Base-by-base conservation (phyloP, 2,329 filamentous ascomycete genomes). In the Colletotrichum gigasporum region DNA sequence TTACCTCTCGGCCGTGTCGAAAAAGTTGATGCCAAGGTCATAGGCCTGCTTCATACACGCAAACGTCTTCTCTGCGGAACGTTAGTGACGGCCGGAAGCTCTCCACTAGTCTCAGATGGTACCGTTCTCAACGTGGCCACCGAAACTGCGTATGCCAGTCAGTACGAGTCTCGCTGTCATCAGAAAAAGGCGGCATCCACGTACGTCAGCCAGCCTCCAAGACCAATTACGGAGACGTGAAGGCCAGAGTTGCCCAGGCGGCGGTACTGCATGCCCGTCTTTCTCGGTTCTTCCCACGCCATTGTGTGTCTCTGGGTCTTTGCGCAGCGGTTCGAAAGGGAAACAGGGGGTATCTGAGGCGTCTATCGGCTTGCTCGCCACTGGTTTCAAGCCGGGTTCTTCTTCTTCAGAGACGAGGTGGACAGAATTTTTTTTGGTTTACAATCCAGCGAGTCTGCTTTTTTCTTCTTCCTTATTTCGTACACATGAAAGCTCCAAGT, bases 171-270 rank as follows among this genome's bases (percentile, higher is more conserved):
- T 16, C 34, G 16, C 18, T 20, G 32, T n/a, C 10, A 32, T n/a
- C 14, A 24, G 4, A 83, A 83, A 82, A 12, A 10, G 30, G 9
- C 20, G n/a, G 55, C 3, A 8, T 47, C 10, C 11, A 65, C 62
- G 11, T 58, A 58, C 1, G 89, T 91, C 54, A 91, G 79, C 87
- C 87, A 88, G 47, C 85, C 83, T 34, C 86, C 90, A 0, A 92
- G 79, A 2, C 87, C 86, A 47, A 92, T 87, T 9, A 85, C 87
- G 10, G 89, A 91, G 39, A 91, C 87, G 71, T 91, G 87, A 4
- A 91, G 80, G 12, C 90, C 89, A 5, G 87, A 89, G 54, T 74
- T 74, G 53, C 78, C 78, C 6, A 80, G 74, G 32, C 77, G 77
- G 70, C 79, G 78, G 71, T 80, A 81, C 68, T 74, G 62, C 79